These are phyloP conservation scores for Phytophthora uliginosa DNA, from an alignment of 352 stramenopile genomes.

Conservation along the genomic window DNA sequence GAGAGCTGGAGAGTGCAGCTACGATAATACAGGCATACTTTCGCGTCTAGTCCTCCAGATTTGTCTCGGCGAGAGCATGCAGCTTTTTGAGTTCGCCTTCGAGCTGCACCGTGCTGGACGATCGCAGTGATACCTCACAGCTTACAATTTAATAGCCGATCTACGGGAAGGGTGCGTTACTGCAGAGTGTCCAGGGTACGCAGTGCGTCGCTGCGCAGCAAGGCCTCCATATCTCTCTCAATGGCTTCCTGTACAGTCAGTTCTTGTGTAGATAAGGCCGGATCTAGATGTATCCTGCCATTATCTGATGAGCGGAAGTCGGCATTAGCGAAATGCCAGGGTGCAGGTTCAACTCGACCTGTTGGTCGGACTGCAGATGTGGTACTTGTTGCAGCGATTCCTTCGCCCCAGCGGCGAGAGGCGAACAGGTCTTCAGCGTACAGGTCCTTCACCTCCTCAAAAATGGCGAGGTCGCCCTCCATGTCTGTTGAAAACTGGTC, in stretches of 20 bases:
- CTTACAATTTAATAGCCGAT: neutral
- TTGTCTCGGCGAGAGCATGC: slow-evolving; percentile 3
- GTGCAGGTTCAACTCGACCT: slow-evolving; percentile 6
- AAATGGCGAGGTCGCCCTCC: slow-evolving; percentile 49
- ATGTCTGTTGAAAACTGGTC: slow-evolving; percentile 21
- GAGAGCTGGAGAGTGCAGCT: slow-evolving; percentile 17
- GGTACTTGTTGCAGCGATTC: neutral
- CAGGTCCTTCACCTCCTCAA: slow-evolving; percentile 53
- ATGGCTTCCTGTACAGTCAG: slow-evolving; percentile 36
- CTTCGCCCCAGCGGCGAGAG: slow-evolving; percentile 30
- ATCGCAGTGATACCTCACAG: slow-evolving; percentile 14
- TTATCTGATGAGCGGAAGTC: neutral
- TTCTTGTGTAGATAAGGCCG: slow-evolving; percentile 17
- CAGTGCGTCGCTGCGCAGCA: slow-evolving; percentile 22
- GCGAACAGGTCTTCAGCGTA: slow-evolving; percentile 49
- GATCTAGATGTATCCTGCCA: neutral
- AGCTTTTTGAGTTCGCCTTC: slow-evolving; percentile 37
- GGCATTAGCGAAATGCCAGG: slow-evolving; percentile 2
- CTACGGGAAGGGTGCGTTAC: neutral
- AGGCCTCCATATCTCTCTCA: slow-evolving; percentile 32
- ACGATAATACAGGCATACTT: slow-evolving; percentile 24
- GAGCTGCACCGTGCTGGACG: slow-evolving; percentile 5
- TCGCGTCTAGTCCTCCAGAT: neutral
- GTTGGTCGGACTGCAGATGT: neutral
- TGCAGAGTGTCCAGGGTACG: neutral